Conservation (phyloP, 2,329 filamentous ascomycete genomes). For the Cladosporium sp. region DNA sequence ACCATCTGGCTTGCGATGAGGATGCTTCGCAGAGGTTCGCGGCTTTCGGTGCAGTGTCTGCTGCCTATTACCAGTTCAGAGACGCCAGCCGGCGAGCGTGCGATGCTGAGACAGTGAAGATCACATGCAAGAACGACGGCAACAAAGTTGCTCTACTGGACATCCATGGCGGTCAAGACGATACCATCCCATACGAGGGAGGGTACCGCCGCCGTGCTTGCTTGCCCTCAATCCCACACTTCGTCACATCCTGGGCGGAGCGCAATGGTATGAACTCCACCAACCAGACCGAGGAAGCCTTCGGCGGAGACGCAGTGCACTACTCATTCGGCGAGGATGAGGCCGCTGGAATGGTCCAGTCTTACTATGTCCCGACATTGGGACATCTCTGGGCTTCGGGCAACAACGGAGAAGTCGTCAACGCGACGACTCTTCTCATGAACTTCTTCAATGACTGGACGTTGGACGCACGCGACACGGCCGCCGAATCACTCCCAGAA, state of each 20-base stretch:
- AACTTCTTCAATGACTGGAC: slow-evolving; percentile 3
- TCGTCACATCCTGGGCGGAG: slow-evolving; percentile 32
- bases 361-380: slow-evolving; percentile 34
- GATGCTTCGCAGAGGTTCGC: slow-evolving; percentile 39
- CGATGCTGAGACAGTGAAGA: slow-evolving; percentile 13
- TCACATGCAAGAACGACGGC: slow-evolving; percentile 18
- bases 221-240: slow-evolving; percentile 23
- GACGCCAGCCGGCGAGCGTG: slow-evolving; percentile 11
- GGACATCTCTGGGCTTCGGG: slow-evolving; percentile 33
- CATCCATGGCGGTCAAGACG: slow-evolving; percentile 38
- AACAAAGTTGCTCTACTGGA: slow-evolving; percentile 38
- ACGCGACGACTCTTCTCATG: not conserved
- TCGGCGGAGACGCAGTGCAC: slow-evolving; percentile 20
- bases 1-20: slow-evolving; percentile 43
- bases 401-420: not conserved
- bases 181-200: slow-evolving; percentile 36
- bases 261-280: slow-evolving; percentile 26
- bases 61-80: slow-evolving; percentile 37
- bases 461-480: not conserved
- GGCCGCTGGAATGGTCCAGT: slow-evolving; percentile 30
- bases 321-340: slow-evolving; percentile 24
- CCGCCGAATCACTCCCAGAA: not conserved
- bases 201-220: slow-evolving; percentile 24
- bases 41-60: slow-evolving; percentile 45
- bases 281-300: slow-evolving; percentile 20